Base-by-base conservation (phyloP, 1,139 yeast species). In the Saccharomyces pastorianus region DNA sequence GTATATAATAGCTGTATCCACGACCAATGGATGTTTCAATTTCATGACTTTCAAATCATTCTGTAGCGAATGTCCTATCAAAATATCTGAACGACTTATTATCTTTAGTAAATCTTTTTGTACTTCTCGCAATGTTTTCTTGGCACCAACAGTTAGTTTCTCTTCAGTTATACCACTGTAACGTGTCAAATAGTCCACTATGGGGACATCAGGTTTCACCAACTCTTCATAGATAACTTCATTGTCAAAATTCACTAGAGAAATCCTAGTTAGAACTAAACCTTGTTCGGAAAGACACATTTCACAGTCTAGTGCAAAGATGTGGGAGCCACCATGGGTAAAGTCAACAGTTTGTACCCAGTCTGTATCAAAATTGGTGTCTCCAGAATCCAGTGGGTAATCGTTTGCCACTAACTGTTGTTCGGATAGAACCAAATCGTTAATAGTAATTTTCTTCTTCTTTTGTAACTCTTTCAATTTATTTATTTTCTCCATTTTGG, bases 281-380 rank as follows among this genome's bases (percentile, higher is more conserved):
- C 88, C 89, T 1, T 65, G 59, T 0, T 73, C 79, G 0, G 93
- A 73, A 55, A 77, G 73, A 67, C 96, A 89, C 88, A 93, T 93
- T 70, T 93, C 99, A 73, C 99, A 93, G 71, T 93, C 99, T 25
- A 93, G 64, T 0, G 96, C 95, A 72, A 80, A 88, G 0, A 86
- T 82, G 53, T 76, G 82, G 3, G 85, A 78, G 0, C 82, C 84
- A 3, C 73, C 80, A 58, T 81, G 83, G 0, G 76, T 79, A 59
- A 79, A 77, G 0, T 65, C 59, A 17, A 51, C 59, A 0, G 96
- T 88, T 56, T 82, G 82, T 0, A 77, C 79, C 86, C 88, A 86
- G 1, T 73, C 78, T 4, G 65, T 67, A 23, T 41, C 27, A 9
- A 23, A 23, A 23, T 14, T 14, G 13, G 49, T 13, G 11, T 56